Base-by-base conservation (phyloP, 208 protist genomes). In the Herpetomonas samuelpessoai region DNA sequence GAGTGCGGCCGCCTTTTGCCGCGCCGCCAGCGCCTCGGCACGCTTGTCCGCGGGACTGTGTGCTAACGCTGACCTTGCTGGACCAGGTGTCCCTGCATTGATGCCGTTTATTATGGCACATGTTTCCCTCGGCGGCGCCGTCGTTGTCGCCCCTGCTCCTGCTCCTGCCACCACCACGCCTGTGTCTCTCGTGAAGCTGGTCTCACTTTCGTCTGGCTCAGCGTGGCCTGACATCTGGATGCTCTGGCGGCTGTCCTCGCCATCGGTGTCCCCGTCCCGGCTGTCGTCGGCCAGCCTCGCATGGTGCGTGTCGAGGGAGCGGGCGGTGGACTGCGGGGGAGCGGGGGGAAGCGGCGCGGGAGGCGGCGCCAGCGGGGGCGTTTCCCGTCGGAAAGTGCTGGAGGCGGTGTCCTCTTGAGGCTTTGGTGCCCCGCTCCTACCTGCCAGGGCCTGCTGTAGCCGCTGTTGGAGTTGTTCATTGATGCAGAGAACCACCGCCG, bases 391-490 rank as follows among this genome's bases (percentile, higher is more conserved):
- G 12, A 22, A 44, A 21, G 12, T 4, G 45, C 12, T 30, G 2
- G 48, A 25, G 3, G 22, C 3, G n/a, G 30, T 18, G 19, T 10
- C 52, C 16, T 10, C 9, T 10, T 22, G 9, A 2, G n/a, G 18
- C 28, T 41, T 45, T 30, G n/a, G 38, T 41, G 29, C 26, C 25
- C 6, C 28, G 6, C 9, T 35, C 3, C 21, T 38, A 22, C 27
- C 18, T 26, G 46, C 35, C 9, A 41, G 35, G 9, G 35, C 35
- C 25, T 46, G 45, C 28, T 53, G 47, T 26, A 57, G 2, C 18
- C 58, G 57, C 39, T 41, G 21, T 25, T 66, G 53, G 22, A 73
- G 27, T 29, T 65, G 58, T 18, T 73, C 66, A 29, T 66, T 73
- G 14, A 73, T 44, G 6, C 52, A 25, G 21, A 62, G 19, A 3